phyloP scores from a whole-genome alignment of 148 eudicot genomes.

The Rhododendron ovatum region DNA sequence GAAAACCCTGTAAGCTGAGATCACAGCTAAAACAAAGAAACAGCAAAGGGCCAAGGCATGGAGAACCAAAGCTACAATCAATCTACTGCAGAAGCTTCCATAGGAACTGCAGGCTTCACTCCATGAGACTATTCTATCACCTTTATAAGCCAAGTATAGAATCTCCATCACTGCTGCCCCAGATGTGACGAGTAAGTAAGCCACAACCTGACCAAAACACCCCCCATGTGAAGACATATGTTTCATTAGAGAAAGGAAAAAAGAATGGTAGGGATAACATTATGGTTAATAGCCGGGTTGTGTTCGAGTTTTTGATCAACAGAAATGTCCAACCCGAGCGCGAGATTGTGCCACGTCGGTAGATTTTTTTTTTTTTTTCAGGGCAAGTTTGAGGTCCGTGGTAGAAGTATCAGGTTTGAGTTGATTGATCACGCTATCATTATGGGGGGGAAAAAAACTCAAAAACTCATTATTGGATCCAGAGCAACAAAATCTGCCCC shows the following conservation, averaged over 20 bases:
- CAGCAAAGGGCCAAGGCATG: constrained; percentile 57
- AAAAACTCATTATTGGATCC: not conserved
- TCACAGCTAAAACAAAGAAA: constrained; percentile 56
- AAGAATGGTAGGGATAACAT: not conserved
- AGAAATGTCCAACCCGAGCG: not conserved
- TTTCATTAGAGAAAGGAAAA: not conserved
- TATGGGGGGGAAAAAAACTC: too few species aligned
- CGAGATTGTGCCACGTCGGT: not conserved
- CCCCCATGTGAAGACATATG: too few species aligned
- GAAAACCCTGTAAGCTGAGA: constrained; percentile 74
- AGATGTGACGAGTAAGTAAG: constrained; percentile 77
- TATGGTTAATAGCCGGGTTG: not conserved
- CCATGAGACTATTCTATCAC: constrained; percentile 68
- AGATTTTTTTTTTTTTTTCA: not conserved
- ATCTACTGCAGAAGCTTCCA: constrained; percentile 64
- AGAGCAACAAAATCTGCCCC: not conserved
- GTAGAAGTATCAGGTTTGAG: not conserved
- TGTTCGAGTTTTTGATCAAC: not conserved
- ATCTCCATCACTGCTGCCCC: constrained; percentile 57
- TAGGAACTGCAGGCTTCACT: constrained; percentile 78
- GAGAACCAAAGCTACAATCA: constrained; percentile 47
- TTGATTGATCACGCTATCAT: not conserved
- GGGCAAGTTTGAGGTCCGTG: not conserved
- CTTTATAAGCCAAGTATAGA: constrained; percentile 62
- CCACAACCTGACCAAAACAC: constrained; percentile 48